Base-by-base conservation (phyloP, 116 monocot genomes). In the Papilionanthe hybrid region DNA sequence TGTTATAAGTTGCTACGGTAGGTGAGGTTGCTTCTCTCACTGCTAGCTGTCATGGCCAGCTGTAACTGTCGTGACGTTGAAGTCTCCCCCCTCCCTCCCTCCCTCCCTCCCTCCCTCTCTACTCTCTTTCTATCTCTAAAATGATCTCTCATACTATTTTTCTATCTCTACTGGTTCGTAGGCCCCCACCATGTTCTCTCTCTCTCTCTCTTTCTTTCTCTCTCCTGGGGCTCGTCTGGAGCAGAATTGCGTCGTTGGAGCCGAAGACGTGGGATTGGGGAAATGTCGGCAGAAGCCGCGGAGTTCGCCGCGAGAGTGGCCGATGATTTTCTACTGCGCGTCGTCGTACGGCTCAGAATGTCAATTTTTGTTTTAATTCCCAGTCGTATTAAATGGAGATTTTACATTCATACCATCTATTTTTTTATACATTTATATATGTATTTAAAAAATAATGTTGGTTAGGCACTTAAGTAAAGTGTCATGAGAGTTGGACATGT, bases 11-110 rank as follows among this genome's bases (percentile, higher is more conserved):
- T 44, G 68, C 47, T 56, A 87, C 76, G 87, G 83, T 90, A 83
- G 90, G 90, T 90, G 77, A 90, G 75, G 22, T 30, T 68, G 68
- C 83, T 29, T 81, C 85, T 77, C 87, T 87, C 91, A 81, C 48
- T 91, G 91, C 91, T 79, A 91, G 91, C 91, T 91, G 88, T 83
- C 85, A 22, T 80, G 81, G 28, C 81, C 47, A 77, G 20, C 78
- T 78, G 82, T 55, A 80, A 44, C 82, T 88, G 88, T 90, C 90
- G 87, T 90, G 86, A 90, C 79, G 84, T 87, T 86, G 66, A 91
- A 91, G 86, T 68, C 76, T 86, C 81, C 81, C 60, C 72, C 19
- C 44, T 30, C 20, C 19, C 69, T 32, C 17, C 22, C 44, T 42
- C 72, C 78, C 57, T 41, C 72, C 19, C 44, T 30, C 20, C 19